Conservation (phyloP, 192 early-diverging fungal species). For the Geosiphon pyriformis region DNA sequence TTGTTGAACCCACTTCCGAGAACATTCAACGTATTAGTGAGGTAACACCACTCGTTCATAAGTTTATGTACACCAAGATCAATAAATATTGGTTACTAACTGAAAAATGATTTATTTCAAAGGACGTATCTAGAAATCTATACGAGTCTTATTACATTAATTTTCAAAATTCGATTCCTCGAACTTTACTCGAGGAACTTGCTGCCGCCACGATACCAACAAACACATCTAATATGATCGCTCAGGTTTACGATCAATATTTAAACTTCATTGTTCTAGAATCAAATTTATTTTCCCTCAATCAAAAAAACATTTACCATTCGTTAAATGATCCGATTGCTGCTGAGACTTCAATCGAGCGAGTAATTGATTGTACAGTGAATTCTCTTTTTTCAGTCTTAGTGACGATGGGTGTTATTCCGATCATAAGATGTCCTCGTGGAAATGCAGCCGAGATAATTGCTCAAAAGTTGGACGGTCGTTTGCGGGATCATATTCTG, state of each 20-base stretch:
- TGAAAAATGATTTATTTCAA: background rate
- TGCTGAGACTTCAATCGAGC: constrained; percentile 75
- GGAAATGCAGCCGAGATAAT: constrained; percentile 94
- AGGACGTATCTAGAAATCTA: constrained; percentile 84
- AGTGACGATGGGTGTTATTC: constrained; percentile 83
- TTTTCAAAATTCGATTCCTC: constrained; percentile 82
- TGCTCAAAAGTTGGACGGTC: constrained; percentile 81
- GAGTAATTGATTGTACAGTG: constrained; percentile 75
- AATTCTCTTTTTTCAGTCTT: constrained; percentile 83
- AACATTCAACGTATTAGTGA: constrained; percentile 77
- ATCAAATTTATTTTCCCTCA: constrained; percentile 86
- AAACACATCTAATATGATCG: constrained; percentile 71
- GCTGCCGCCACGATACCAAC: constrained; percentile 74
- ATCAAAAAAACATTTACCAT: constrained; percentile 75
- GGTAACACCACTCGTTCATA: constrained; percentile 39
- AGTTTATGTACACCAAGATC: background rate
- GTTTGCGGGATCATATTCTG: constrained; percentile 86
- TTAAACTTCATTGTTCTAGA: constrained; percentile 92
- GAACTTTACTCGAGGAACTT: constrained; percentile 88
- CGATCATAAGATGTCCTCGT: constrained; percentile 84
- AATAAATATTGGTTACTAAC: background rate
- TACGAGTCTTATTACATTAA: constrained; percentile 98
- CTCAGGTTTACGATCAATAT: constrained; percentile 97
- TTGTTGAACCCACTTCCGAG: constrained; percentile 84
- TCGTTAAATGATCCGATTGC: constrained; percentile 78